Evolutionary conservation across 2,329 filamentous ascomycete species (phyloP), one percentile per base, ranked within the genome.

Genomic region (Aspergillus sp.): DNA sequence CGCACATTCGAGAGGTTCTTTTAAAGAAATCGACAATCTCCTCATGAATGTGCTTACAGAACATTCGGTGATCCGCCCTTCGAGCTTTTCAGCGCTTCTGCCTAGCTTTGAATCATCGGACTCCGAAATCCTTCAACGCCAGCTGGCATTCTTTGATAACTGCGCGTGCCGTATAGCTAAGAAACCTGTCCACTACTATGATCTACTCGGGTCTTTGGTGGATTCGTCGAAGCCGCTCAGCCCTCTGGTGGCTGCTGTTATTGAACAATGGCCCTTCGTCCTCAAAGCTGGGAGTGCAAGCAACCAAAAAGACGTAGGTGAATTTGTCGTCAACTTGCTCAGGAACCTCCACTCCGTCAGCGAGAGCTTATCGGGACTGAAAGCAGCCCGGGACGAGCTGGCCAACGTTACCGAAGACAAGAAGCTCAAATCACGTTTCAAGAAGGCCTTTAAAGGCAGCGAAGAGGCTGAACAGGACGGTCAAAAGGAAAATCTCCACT

Each of bases 141-240:
- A 76, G 56, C 58, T 92, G 1, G 89, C 90, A 76, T 96, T 95
- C 68, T 72, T 97, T 25, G 93, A 97, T 68, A 92, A 96, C 61
- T 96, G 91, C 72, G 81, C 90, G 52, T 86, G 85, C 31, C 85
- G 93, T 23, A 90, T 90, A 64, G 87, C 87, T 15, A 87, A 83
- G 56, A 88, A 88, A 23, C 90, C 91, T 0, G 88, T 96, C 68
- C 96, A 96, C 67, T 85, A 95, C 27, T 89, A 95, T 60, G 81
- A 85, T 41, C 63, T 83, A 2, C 64, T 74, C 58, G 71, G 76
- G 54, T 72, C 79, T 44, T 64, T 77, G 2, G 63, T 71, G 17
- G 65, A 74, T n/a, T 61, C 69, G n/a, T 64, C 46, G 21, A 65
- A 64, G 47, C 68, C 77, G 31, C 71, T 85, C 11, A 91, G 89